Percentiles rank a stretch among this genome's conserved stretches.
Conservation (phyloP, 225 moss, liverwort and hornwort species). For the Sphagnum contortum region DNA sequence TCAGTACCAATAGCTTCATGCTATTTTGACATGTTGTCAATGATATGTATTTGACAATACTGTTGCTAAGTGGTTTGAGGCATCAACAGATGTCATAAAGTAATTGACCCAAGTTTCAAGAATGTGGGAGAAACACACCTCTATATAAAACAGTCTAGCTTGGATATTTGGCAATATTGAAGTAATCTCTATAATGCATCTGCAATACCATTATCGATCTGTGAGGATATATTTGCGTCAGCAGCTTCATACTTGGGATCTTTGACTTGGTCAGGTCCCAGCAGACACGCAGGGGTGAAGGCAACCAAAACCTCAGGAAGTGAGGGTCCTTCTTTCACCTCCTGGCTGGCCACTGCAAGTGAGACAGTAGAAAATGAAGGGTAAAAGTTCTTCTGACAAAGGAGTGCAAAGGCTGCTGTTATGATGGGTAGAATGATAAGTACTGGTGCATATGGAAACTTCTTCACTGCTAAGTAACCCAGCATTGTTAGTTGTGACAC, state of each 20-base stretch:
- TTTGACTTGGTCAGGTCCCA: conserved; percentile 17
- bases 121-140: too few species aligned
- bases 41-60: too few species aligned
- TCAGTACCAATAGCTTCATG: too few species aligned
- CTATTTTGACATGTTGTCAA: too few species aligned
- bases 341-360: conserved; percentile 36
- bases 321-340: conserved; percentile 32
- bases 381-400: conserved; percentile 28
- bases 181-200: too few species aligned
- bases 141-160: too few species aligned
- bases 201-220: too few species aligned
- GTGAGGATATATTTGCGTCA: too few species aligned
- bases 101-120: too few species aligned
- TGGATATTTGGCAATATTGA: too few species aligned
- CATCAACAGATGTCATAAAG: too few species aligned
- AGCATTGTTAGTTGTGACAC: conserved; percentile 62
- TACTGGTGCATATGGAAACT: conserved; percentile 38
- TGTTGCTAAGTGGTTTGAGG: too few species aligned
- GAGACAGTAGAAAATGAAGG: conserved; percentile 51
- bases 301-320: conserved; percentile 35
- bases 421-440: conserved; percentile 37
- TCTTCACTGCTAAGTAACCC: conserved; percentile 63
- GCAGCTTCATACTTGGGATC: neutral
- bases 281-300: conserved; percentile 59
- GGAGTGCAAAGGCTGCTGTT: conserved; percentile 30